Evolutionary conservation across 805 yeast genomes (phyloP), one percentile per base, ranked within the genome.

Genomic region (Crinitomyces ghanaensis): DNA sequence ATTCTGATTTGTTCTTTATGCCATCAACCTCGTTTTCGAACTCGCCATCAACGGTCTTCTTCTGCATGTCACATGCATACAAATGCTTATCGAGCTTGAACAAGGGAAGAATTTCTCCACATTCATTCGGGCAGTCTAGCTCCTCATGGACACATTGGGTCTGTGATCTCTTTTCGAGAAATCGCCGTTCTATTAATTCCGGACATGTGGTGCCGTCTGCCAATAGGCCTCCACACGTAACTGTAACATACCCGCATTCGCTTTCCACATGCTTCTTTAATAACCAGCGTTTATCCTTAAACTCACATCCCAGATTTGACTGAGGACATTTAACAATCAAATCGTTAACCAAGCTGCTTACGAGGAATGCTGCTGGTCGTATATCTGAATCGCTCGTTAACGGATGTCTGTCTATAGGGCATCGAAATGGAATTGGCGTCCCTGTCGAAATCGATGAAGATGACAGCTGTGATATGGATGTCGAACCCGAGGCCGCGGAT

Each of bases 371-470:
- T 3, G 73, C 39, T 7, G 41, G 70, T 30, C 43, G 58, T 11
- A 60, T 46, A 26, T 62, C 65, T 16, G 47, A 48, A 3, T 51
- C 37, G 34, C 59, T 20, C 13, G 30, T 53, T 26, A 77, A 43
- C 2, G 65, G 60, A 2, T 69, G 68, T 32, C 83, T 54, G 53
- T 77, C 83, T 19, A 76, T 56, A 0, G 84, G 84, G 50, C 84
- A 76, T 30, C 50, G 50, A 28, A 43, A 41, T 6, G 39, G 32
- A 7, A 23, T 16, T 15, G 23, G 28, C 19, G 20, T 16, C 31
- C 19, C 30, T 11, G n/a, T n/a, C n/a, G n/a, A n/a, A n/a, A n/a
- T n/a, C n/a, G n/a, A n/a, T n/a, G n/a, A n/a, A n/a, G n/a, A n/a
- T n/a, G n/a, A n/a, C n/a, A n/a, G n/a, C n/a, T n/a, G n/a, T n/a